phyloP scores from a whole-genome alignment of 1,284 basidiomycete genomes.

The Naganishia liquefaciens region DNA sequence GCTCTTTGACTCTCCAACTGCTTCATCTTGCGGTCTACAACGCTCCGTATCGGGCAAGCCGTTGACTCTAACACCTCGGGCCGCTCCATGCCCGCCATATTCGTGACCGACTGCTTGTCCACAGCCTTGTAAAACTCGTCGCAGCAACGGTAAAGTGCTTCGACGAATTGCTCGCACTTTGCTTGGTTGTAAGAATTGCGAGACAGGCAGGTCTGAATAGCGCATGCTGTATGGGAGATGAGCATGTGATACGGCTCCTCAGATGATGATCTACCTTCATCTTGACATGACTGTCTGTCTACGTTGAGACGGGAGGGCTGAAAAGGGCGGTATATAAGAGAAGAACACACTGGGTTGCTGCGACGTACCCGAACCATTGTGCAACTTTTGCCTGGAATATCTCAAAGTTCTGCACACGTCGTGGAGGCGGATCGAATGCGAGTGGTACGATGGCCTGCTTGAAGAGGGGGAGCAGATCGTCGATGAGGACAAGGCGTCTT shows the following conservation, averaged over 20 bases:
- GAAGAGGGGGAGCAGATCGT: too few species aligned
- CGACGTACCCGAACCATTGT: constrained; percentile 14
- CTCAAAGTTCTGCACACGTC: too few species aligned
- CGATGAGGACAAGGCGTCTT: too few species aligned
- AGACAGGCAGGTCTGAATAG: constrained; percentile 35
- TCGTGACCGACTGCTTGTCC: constrained; percentile 22
- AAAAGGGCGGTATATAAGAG: neutral
- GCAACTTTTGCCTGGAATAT: too few species aligned
- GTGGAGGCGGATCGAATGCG: too few species aligned
- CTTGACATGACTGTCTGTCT: constrained; percentile 35
- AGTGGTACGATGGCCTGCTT: too few species aligned
- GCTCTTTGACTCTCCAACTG: constrained; percentile 7
- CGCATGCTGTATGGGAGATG: constrained; percentile 27
- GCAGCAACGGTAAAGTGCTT: constrained; percentile 34
- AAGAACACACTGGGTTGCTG: neutral
- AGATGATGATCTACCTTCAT: constrained; percentile 29
- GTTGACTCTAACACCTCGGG: constrained; percentile 26
- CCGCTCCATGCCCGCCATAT: constrained; percentile 22
- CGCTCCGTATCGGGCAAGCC: constrained; percentile 32
- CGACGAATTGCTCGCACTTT: constrained; percentile 31
- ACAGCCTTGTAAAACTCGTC: constrained; percentile 32
- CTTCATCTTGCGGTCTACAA: constrained; percentile 32
- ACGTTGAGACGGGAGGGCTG: constrained; percentile 32
- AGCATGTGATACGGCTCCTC: neutral
- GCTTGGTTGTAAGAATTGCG: constrained; percentile 33